Percentiles rank a stretch among this genome's conserved stretches.
These are phyloP conservation scores for Phoma sp. DNA, from an alignment of 2,329 filamentous ascomycete genomes.

Conservation along the genomic window DNA sequence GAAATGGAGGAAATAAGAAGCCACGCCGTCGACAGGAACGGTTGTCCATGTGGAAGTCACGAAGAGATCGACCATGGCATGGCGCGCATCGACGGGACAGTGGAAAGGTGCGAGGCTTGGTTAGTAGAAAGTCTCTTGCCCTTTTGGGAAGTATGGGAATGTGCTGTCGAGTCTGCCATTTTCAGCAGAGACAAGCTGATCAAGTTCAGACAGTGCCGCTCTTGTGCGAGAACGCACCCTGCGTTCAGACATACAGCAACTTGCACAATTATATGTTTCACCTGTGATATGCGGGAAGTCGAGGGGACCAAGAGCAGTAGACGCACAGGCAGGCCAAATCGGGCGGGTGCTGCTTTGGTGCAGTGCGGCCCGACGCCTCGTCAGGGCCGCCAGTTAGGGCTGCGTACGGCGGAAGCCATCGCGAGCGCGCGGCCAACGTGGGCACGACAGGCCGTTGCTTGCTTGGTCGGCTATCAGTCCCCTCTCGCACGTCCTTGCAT, in stretches of 20 bases:
- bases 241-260: neutral
- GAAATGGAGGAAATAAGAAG: slow-evolving; percentile 1
- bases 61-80: neutral
- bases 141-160: neutral
- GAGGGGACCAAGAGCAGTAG: neutral
- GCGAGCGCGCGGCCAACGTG: neutral
- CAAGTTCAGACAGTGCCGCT: neutral
- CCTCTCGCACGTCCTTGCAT: slow-evolving; percentile 16
- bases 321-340: neutral
- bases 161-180: neutral
- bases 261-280: neutral
- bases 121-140: neutral
- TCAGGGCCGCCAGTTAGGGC: neutral
- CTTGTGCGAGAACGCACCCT: neutral
- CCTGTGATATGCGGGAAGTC: neutral
- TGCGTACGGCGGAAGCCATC: slow-evolving; percentile 8
- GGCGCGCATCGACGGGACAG: neutral
- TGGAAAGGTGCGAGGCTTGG: neutral
- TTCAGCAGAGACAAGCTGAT: neutral
- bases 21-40: neutral
- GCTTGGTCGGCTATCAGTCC: slow-evolving; percentile 7
- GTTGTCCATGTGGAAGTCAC: slow-evolving; percentile 5
- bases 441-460: slow-evolving; percentile 16
- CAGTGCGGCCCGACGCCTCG: neutral
- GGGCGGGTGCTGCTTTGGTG: neutral